These are phyloP conservation scores for Carpinus viminea DNA, from an alignment of 306 rosid species.

Conservation along the genomic window DNA sequence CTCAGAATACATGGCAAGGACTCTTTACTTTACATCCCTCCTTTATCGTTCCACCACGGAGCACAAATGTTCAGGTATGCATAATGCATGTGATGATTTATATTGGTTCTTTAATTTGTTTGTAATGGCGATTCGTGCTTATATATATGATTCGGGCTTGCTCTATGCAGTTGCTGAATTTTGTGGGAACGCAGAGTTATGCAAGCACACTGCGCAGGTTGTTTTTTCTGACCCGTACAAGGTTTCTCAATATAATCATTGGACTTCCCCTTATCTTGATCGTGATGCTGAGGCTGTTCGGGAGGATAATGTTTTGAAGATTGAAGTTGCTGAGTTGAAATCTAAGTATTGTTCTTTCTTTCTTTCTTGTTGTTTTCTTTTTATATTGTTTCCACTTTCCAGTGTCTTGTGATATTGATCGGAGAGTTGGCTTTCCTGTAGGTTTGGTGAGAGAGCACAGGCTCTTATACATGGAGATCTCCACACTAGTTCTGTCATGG, in stretches of 20 bases:
- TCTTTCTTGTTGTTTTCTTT: not conserved
- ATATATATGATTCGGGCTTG: conserved; percentile 6
- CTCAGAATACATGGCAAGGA: conserved; percentile 74
- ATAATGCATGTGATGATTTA: not conserved
- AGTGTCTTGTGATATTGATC: not conserved
- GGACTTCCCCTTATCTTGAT: conserved; percentile 85
- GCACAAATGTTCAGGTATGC: conserved; percentile 75
- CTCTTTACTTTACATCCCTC: conserved; percentile 81
- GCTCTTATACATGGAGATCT: conserved; percentile 93
- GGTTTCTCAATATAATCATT: conserved; percentile 68
- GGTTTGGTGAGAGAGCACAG: conserved; percentile 88
- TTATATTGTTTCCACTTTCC: not conserved
- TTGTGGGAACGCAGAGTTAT: conserved; percentile 86
- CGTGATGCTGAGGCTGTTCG: conserved; percentile 78
- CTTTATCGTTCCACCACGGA: conserved; percentile 64
- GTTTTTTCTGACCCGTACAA: conserved; percentile 94
- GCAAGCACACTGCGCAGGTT: conserved; percentile 89
- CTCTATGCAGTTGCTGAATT: conserved; percentile 73
- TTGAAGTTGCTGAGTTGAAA: conserved; percentile 87
- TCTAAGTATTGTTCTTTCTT: conserved; percentile 49
- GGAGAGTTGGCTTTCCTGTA: conserved; percentile 30
- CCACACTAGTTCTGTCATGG: conserved; percentile 91
- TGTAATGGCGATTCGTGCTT: not conserved
- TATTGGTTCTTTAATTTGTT: not conserved
- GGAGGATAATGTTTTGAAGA: conserved; percentile 74